phyloP scores from a whole-genome alignment of 176 grass and related monocot species.

The Cocos nucifera region DNA sequence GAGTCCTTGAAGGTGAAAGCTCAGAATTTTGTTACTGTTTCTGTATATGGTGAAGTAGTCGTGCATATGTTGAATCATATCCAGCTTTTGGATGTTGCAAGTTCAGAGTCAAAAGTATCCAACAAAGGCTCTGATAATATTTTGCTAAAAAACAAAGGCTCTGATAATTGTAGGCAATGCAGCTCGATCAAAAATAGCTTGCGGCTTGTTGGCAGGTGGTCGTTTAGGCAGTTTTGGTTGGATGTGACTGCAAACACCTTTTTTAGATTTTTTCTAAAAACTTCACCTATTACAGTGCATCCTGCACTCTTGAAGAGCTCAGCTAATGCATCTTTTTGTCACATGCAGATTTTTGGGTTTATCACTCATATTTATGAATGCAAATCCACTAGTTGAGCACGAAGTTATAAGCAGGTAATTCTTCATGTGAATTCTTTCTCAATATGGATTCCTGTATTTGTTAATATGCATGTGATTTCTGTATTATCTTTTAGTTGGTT shows the following conservation, averaged over 20 bases:
- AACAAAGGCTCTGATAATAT: slow-evolving; percentile 4
- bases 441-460: no score
- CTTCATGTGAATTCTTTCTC: neutral
- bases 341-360: slow-evolving; percentile 50
- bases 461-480: neutral
- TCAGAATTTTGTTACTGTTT: slow-evolving; percentile 29
- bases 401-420: slow-evolving; percentile 34
- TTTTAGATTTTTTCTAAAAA: no score
- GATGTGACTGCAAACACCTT: neutral
- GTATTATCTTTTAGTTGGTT: slow-evolving; percentile 7
- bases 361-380: slow-evolving; percentile 26
- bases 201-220: slow-evolving; percentile 49
- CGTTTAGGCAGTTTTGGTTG: slow-evolving; percentile 2
- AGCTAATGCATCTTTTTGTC: neutral
- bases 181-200: slow-evolving; percentile 25
- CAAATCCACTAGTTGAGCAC: slow-evolving; percentile 29
- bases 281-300: no score
- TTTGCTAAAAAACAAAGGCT: neutral
- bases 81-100: slow-evolving; percentile 14
- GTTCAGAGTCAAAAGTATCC: slow-evolving; percentile 15
- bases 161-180: neutral
- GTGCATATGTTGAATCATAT: slow-evolving; percentile 31
- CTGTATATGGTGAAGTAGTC: slow-evolving; percentile 39
- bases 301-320: no score
- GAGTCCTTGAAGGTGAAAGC: slow-evolving; percentile 26